Evolutionary conservation across 441 rosid genomes (phyloP), one percentile per base, ranked within the genome.

Genomic region (Arabidopsis hybrid): DNA sequence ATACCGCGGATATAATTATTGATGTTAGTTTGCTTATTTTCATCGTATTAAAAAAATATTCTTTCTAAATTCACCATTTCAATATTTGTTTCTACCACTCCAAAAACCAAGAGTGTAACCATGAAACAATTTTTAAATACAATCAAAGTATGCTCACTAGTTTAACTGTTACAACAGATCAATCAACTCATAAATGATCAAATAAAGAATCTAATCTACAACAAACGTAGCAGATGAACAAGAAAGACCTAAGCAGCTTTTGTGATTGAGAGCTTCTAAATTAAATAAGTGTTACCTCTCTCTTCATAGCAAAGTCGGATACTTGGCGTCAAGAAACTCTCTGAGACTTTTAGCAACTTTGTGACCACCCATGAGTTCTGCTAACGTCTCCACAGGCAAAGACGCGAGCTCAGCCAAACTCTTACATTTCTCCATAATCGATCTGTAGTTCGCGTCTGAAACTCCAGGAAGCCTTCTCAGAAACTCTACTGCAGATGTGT

Each of bases 391-490:
- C 1, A 82, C 59, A 0, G 97, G 96, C 53, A 95, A 83, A 69
- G 91, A 85, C 18, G 85, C 89, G 0, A 95, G 91, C 76, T 93
- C 95, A 10, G 97, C 83, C 82, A 95, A 82, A 81, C 95, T 90
- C 77, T 87, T 84, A 62, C 98, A 95, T 10, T 89, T 93, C 66
- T 95, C 95, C 95, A 91, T 91, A 78, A 95, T 87, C 2, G 85
- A 77, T 81, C 97, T 83, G 86, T 91, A 93, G 67, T 93, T 95
- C 1, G 89, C 78, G 78, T 95, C 99, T 3, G 96, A 80, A 39
- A 93, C 95, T 11, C 98, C 99, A 0, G 98, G 99, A n/a, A 95
- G 92, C 59, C 99, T 84, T 74, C 99, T 87, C 79, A 95, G 82
- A 80, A 95, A 88, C 89, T 93, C 99, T 63, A 93, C 91, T 0